Evolutionary conservation across 768 basidiomycete genomes (phyloP).

Genomic region (Crassisporium funariophilum): DNA sequence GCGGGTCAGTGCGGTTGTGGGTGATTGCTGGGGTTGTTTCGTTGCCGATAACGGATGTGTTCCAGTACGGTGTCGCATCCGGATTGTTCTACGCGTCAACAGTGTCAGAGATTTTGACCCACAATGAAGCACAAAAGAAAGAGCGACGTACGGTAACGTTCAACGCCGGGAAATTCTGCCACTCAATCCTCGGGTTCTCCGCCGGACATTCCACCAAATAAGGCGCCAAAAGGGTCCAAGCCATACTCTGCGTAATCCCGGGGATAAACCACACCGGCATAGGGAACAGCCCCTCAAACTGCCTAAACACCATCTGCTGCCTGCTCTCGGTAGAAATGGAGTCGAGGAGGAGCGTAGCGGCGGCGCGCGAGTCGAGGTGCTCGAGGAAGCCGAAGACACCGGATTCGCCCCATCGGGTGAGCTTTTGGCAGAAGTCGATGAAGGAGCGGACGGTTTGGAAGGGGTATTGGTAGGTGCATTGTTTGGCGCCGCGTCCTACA

Average conservation of each 20-base stretch:
- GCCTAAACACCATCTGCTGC: conserved; percentile 68
- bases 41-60: conserved; percentile 27
- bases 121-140: not conserved
- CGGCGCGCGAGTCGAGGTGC: conserved; percentile 58
- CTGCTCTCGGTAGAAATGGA: conserved; percentile 63
- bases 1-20: conserved; percentile 50
- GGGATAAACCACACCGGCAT: conserved; percentile 60
- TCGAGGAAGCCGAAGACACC: conserved; percentile 68
- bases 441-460: conserved; percentile 60
- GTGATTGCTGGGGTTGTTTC: conserved; percentile 51
- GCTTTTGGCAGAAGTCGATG: conserved; percentile 59
- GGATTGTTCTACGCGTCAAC: conserved; percentile 21
- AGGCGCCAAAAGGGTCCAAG: conserved; percentile 60
- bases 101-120: not conserved
- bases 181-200: conserved; percentile 51
- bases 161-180: conserved; percentile 59
- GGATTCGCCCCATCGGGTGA: conserved; percentile 58
- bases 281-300: conserved; percentile 62
- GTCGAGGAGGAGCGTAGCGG: conserved; percentile 54
- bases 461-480: conserved; percentile 58
- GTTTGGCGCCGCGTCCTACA: conserved; percentile 44
- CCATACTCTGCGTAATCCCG: conserved; percentile 62
- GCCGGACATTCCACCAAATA: conserved; percentile 55
- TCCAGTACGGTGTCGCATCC: conserved; percentile 25
- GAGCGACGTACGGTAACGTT: conserved; percentile 44